phyloP scores from a whole-genome alignment of 148 eudicot species.

The Camellia lanceoleosa region DNA sequence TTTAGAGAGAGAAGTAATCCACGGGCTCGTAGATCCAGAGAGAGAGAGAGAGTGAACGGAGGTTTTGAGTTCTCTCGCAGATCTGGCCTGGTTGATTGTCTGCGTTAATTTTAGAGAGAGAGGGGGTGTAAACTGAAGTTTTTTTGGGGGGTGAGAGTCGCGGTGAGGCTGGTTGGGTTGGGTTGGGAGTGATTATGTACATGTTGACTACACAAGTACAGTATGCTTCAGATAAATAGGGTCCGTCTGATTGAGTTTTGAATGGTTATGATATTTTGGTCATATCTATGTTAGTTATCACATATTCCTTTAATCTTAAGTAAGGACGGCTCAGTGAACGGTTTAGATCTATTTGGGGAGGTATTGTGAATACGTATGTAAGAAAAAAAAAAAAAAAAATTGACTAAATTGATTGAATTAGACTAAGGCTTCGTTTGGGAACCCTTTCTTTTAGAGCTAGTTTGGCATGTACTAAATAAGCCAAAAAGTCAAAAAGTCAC shows the following conservation, averaged over 20 bases:
- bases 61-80: conserved; percentile 10
- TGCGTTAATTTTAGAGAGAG: conserved; percentile 15
- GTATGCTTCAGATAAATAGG: not conserved
- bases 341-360: no score
- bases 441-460: no score
- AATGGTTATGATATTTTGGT: not conserved
- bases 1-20: not conserved
- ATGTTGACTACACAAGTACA: not conserved
- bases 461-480: no score
- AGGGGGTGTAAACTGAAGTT: not conserved
- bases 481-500: no score
- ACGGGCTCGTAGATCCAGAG: not conserved
- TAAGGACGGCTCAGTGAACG: no score
- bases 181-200: not conserved
- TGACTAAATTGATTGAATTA: no score
- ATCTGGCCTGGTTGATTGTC: conserved; percentile 19
- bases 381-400: no score
- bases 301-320: no score
- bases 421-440: no score
- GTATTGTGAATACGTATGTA: no score
- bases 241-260: conserved; percentile 13
- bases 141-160: not conserved
- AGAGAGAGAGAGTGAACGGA: not conserved
- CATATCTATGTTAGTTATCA: no score
- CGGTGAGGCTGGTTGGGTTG: not conserved